Percentiles rank a stretch among this genome's conserved stretches.
Evolutionary conservation across 108 stramenopile genomes (phyloP).

Genomic region (Aurantiochytrium sp.): DNA sequence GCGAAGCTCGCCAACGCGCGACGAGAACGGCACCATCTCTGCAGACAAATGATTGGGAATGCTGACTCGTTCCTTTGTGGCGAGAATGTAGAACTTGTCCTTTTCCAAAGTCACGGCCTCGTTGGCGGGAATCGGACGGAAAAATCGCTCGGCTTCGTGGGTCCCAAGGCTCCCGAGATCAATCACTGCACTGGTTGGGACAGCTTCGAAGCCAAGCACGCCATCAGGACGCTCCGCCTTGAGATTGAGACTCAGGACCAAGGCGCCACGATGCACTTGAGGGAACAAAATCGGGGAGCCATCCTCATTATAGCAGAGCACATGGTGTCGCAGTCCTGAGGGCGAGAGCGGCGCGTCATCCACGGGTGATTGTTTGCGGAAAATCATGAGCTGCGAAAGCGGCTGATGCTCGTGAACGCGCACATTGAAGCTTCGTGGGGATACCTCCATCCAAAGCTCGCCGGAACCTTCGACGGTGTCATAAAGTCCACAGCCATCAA

Average conservation of each 20-base stretch:
- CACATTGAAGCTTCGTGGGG: not conserved
- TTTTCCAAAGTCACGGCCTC: not conserved
- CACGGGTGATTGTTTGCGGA: not conserved
- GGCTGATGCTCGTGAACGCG: not conserved
- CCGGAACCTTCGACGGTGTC: not conserved
- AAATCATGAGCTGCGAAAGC: constrained; percentile 10
- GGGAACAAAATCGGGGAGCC: not conserved
- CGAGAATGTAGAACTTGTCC: constrained; percentile 1
- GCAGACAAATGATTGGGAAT: not conserved
- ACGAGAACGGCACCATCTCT: not conserved
- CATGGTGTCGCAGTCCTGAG: not conserved
- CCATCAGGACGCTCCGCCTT: not conserved
- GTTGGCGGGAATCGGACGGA: not conserved
- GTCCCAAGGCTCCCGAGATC: not conserved
- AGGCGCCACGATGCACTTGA: constrained; percentile 1
- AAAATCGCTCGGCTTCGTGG: not conserved
- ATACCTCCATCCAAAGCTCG: constrained; percentile 10
- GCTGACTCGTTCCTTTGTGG: not conserved
- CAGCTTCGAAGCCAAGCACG: not conserved
- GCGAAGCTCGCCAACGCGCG: not conserved
- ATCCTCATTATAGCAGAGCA: not conserved
- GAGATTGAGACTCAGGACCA: not conserved
- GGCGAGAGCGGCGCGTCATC: not conserved
- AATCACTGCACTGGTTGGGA: not conserved
- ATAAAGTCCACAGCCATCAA: not conserved